Base-by-base conservation (phyloP, 495 filamentous ascomycete genomes). In the Trichocladium uniseriatum region DNA sequence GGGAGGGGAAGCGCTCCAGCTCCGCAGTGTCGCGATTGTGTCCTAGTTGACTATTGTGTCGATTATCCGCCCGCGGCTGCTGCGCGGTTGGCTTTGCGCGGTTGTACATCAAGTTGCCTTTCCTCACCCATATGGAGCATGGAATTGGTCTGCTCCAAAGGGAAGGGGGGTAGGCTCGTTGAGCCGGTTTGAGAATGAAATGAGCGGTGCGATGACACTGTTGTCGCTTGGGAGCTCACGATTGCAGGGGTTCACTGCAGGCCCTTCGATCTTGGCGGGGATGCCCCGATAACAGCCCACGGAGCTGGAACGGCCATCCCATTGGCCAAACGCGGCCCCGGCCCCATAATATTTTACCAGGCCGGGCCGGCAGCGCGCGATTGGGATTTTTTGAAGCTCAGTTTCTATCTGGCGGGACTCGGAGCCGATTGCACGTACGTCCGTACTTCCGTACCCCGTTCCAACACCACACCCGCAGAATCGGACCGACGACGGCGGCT, bases 61-160 rank as follows among this genome's bases (percentile, higher is more conserved):
- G 27, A 45, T 36, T 49, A 46, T 55, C 51, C 49, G 50, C 36
- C 52, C 47, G 49, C 48, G 56, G 56, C 56, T 48, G 56, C 43
- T 55, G 56, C 53, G 56, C 61, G 52, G 59, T 48, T 47, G 59
- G 39, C 54, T 38, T 55, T 39, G 49, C 51, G 56, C 57, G 54
- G 59, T 54, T 59, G 59, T 49, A 62, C 61, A 64, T 64, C 46
- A 58, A 64, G 54, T 50, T 44, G 22, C 41, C 34, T 28, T 35
- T 44, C 52, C 43, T 49, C 43, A 32, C 58, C 58, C 60, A 61
- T n/a, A n/a, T 63, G 55, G 48, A 53, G 48, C 47, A 52, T 38
- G 27, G 21, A 38, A 41, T 31, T 11, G 28, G 27, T 20, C 27
- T 19, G 27, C 20, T 38, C 36, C 16, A 27, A 10, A 24, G 31